phyloP scores from a whole-genome alignment of 2,329 filamentous ascomycete genomes.

The Teratosphaeria zuluensis region DNA sequence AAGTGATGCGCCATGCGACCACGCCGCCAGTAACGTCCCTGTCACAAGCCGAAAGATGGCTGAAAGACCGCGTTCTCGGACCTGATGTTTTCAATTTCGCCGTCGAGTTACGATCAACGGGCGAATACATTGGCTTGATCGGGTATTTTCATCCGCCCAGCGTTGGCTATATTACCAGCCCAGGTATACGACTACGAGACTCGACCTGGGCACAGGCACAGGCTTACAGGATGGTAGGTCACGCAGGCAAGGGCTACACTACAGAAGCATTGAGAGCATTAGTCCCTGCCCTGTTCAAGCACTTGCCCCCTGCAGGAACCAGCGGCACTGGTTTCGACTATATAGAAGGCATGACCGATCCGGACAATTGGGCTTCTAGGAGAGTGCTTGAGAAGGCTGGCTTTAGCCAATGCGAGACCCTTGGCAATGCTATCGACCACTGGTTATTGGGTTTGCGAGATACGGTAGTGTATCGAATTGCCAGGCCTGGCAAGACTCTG shows the following conservation, averaged over 20 bases:
- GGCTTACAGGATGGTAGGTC: conserved; percentile 6
- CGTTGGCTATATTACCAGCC: conserved; percentile 35
- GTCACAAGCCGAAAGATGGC: conserved; percentile 25
- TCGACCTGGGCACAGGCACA: not conserved
- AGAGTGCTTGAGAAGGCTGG: conserved; percentile 49
- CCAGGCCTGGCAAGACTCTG: conserved; percentile 18
- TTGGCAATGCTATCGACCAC: conserved; percentile 31
- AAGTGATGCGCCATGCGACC: conserved; percentile 53
- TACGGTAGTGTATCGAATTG: conserved; percentile 27
- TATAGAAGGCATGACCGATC: conserved; percentile 39
- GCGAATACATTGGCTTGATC: conserved; percentile 35
- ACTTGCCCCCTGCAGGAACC: conserved; percentile 19
- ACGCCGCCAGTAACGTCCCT: conserved; percentile 4
- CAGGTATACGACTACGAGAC: conserved; percentile 13
- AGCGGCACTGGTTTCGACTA: conserved; percentile 24
- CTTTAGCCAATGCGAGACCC: conserved; percentile 40
- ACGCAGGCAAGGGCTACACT: conserved; percentile 31
- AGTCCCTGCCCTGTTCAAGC: conserved; percentile 31
- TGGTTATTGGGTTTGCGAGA: conserved; percentile 26
- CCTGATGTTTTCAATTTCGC: conserved; percentile 47
- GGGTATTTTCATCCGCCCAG: conserved; percentile 33
- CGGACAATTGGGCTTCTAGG: conserved; percentile 44
- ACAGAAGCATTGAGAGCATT: conserved; percentile 36
- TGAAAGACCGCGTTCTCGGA: conserved; percentile 27
- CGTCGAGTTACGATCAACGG: conserved; percentile 44